Percentiles rank a stretch among this genome's conserved stretches.
Conservation (phyloP, 495 filamentous ascomycete species). For the Lophium mytilinum region DNA sequence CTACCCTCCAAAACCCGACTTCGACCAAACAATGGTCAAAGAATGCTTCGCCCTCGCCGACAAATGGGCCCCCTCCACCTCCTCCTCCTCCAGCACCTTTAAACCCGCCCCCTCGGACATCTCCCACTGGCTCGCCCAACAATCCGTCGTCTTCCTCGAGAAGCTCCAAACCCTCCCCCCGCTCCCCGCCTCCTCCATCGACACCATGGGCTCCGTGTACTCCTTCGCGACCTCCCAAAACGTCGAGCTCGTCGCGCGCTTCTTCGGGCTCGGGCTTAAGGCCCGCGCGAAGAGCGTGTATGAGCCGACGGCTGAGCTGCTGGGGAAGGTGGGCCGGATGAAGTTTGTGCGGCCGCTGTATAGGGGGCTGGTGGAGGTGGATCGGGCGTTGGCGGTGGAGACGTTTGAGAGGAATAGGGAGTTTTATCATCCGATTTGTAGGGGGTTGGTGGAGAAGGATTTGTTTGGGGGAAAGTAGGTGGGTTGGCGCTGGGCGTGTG, state of each 20-base stretch:
- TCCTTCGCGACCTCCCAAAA: conserved; percentile 62
- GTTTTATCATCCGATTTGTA: conserved; percentile 94
- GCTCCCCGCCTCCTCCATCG: conserved; percentile 52
- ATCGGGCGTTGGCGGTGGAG: conserved; percentile 62
- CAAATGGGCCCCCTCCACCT: conserved; percentile 57
- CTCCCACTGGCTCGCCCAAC: conserved; percentile 66
- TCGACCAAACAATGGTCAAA: conserved; percentile 81
- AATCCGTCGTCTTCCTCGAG: conserved; percentile 85
- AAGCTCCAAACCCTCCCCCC: conserved; percentile 57
- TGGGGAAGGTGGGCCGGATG: conserved; percentile 84
- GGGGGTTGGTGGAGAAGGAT: conserved; percentile 55
- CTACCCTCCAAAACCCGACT: conserved; percentile 79
- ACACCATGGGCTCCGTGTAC: conserved; percentile 65
- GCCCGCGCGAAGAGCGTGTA: conserved; percentile 60
- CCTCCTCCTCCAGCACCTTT: conserved; percentile 40
- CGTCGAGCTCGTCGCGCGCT: conserved; percentile 73
- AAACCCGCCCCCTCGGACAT: conserved; percentile 61
- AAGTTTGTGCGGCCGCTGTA: conserved; percentile 88
- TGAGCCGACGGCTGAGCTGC: conserved; percentile 58
- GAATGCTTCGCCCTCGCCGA: conserved; percentile 72
- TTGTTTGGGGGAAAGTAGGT: conserved; percentile 38
- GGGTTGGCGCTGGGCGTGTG: neutral
- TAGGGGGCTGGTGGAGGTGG: conserved; percentile 60
- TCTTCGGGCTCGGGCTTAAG: conserved; percentile 66
- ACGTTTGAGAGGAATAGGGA: conserved; percentile 81